Evolutionary conservation across 768 basidiomycete species (phyloP).

Genomic region (Boletus subparvulus): DNA sequence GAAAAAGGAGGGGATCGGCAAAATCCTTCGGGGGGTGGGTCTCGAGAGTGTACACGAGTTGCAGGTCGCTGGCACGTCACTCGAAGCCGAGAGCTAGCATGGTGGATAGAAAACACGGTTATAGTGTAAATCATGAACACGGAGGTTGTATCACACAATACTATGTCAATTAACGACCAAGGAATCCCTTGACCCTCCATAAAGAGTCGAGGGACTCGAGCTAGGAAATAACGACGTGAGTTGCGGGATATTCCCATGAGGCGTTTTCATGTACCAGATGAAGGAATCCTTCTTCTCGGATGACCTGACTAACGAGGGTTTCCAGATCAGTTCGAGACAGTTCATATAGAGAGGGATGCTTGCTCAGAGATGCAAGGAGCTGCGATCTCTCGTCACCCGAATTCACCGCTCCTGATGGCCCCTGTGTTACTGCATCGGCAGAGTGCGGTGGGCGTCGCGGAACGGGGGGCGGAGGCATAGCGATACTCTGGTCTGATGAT

Average conservation of each 20-base stretch:
- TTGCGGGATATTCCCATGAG: not conserved
- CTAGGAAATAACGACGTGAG: constrained; percentile 35
- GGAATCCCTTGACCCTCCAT: constrained; percentile 48
- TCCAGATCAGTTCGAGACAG: constrained; percentile 55
- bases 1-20: constrained; percentile 58
- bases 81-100: constrained; percentile 31
- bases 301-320: constrained; percentile 54
- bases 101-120: not conserved
- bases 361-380: constrained; percentile 42
- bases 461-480: constrained; percentile 34
- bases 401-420: constrained; percentile 7
- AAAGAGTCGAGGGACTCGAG: constrained; percentile 53
- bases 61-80: constrained; percentile 52
- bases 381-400: constrained; percentile 12
- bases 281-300: constrained; percentile 75
- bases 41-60: constrained; percentile 66
- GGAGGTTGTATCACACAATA: not conserved
- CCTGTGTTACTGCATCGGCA: constrained; percentile 1
- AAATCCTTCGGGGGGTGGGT: constrained; percentile 64
- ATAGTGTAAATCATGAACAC: constrained; percentile 1
- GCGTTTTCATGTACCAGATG: constrained; percentile 54
- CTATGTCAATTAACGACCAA: constrained; percentile 21
- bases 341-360: constrained; percentile 51
- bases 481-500: constrained; percentile 24
- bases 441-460: constrained; percentile 17